Evolutionary conservation across 306 rosid genomes (phyloP), one percentile per base, ranked within the genome.

Genomic region (Clitoria ternatea): DNA sequence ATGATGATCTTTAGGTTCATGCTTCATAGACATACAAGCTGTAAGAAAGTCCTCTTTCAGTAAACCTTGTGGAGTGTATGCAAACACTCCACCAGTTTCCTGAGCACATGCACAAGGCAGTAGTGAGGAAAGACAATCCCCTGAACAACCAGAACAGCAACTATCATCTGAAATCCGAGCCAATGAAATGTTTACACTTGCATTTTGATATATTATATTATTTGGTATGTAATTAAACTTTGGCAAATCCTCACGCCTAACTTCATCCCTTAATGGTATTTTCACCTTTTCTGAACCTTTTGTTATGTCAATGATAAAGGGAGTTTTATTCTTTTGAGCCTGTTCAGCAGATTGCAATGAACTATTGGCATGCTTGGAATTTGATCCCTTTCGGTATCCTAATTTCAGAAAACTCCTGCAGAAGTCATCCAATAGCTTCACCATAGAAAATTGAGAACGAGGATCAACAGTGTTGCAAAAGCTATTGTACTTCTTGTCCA

Each of bases 81-180:
- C 96, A 82, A 81, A 91, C 76, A 86, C 97, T 55, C 97, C 97
- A 68, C 97, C 88, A 56, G 97, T 91, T 85, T 88, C 96, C 9
- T 77, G 85, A 78, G 97, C 89, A 82, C 97, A 91, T 11, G 89
- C 91, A 80, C 97, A 91, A 9, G 97, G 89, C 36, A 88, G 36
- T 69, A 85, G 14, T 1, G 76, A 60, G 6, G 84, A 78, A 49
- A 91, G 90, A 72, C 97, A 91, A 69, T 88, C 64, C 19, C 91
- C 92, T 3, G 84, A 79, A 71, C 96, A 91, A 50, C 69, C 77
- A 36, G 77, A 49, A 70, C 97, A 91, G 71, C 96, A 91, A 72
- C 79, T 90, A 56, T 86, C 92, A 63, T 86, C 96, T 59, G 79
- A 84, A 67, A 91, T 85, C 8, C 97, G 92, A 37, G 91, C 92